A percentile compares a stretch with the other conserved stretches of the same genome.
Conservation (phyloP, 2,329 filamentous ascomycete species). For the Macrophomina phaseolina region DNA sequence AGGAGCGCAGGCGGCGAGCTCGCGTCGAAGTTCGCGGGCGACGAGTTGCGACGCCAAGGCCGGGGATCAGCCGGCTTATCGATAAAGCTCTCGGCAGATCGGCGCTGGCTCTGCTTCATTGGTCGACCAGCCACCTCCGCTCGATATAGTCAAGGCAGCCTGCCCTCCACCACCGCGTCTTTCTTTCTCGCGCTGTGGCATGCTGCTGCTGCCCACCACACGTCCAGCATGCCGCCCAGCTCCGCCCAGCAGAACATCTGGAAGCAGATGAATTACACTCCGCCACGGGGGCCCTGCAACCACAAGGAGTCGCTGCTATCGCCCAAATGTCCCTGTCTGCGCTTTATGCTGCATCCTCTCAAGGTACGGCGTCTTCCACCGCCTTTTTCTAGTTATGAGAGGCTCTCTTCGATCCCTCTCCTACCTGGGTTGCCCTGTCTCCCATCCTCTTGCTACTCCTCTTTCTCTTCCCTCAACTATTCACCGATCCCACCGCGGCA, state of each 20-base stretch:
- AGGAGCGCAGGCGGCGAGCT: slow-evolving; percentile 13
- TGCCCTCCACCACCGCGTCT: slow-evolving; percentile 9
- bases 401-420: too few relatives aligned
- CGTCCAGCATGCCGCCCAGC: slow-evolving; percentile 23
- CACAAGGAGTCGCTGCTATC: slow-evolving; percentile 50
- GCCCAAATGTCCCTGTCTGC: slow-evolving; percentile 57
- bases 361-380: slow-evolving; percentile 47
- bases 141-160: too few relatives aligned
- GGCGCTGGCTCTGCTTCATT: not conserved
- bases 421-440: too few relatives aligned
- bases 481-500: too few relatives aligned
- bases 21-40: slow-evolving; percentile 17
- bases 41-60: slow-evolving; percentile 21
- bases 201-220: slow-evolving; percentile 3
- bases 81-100: slow-evolving; percentile 1
- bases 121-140: slow-evolving; percentile 5
- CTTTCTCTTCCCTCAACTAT: too few relatives aligned
- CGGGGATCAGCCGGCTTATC: not conserved
- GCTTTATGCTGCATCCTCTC: slow-evolving; percentile 64
- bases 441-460: too few relatives aligned
- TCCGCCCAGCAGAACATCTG: slow-evolving; percentile 50
- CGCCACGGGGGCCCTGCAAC: slow-evolving; percentile 58
- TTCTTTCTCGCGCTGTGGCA: not conserved
- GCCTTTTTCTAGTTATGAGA: too few relatives aligned
- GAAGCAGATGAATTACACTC: slow-evolving; percentile 57